Evolutionary conservation across 495 filamentous ascomycete genomes (phyloP).

Genomic region (Aspergillus ellipticus): DNA sequence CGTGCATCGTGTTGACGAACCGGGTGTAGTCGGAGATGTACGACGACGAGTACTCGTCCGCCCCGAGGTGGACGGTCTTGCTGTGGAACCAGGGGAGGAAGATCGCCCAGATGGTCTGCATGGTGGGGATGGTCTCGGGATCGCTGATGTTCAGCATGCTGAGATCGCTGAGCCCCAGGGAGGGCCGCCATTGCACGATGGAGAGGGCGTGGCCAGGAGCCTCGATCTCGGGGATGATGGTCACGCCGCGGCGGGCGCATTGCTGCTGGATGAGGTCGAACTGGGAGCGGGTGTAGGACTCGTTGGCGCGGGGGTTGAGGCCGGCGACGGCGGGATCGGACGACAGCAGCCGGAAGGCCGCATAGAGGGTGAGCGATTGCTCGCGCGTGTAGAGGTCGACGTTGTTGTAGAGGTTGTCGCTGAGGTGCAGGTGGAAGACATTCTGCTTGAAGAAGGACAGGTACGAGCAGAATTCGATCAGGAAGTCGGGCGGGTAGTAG

Average conservation of each 20-base stretch:
- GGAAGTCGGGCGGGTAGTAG: conserved; percentile 49
- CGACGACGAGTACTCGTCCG: conserved; percentile 46
- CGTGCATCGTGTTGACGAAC: conserved; percentile 47
- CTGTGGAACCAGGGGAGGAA: conserved; percentile 52
- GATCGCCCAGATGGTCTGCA: conserved; percentile 48
- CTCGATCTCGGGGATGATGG: conserved; percentile 52
- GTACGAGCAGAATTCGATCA: conserved; percentile 50
- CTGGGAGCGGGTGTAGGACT: conserved; percentile 42
- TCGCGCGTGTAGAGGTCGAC: conserved; percentile 32
- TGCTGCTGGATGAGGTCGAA: conserved; percentile 42
- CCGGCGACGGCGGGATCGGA: conserved; percentile 34
- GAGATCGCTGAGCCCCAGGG: conserved; percentile 43
- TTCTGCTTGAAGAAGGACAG: conserved; percentile 55
- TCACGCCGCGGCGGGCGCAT: conserved; percentile 47
- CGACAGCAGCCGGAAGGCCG: conserved; percentile 42
- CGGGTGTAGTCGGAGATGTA: conserved; percentile 39
- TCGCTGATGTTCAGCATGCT: conserved; percentile 50
- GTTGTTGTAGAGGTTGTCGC: conserved; percentile 48
- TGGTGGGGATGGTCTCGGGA: conserved; percentile 47
- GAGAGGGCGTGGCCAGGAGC: conserved; percentile 49
- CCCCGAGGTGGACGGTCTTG: conserved; percentile 51
- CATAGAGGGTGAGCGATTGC: conserved; percentile 36
- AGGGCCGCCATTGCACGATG: conserved; percentile 50
- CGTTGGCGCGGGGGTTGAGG: conserved; percentile 41
- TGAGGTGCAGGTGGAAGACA: conserved; percentile 49